A percentile compares a stretch with the other conserved stretches of the same genome.
Conservation (phyloP, 2,329 filamentous ascomycete species). For the Trichothecium sympodiale region DNA sequence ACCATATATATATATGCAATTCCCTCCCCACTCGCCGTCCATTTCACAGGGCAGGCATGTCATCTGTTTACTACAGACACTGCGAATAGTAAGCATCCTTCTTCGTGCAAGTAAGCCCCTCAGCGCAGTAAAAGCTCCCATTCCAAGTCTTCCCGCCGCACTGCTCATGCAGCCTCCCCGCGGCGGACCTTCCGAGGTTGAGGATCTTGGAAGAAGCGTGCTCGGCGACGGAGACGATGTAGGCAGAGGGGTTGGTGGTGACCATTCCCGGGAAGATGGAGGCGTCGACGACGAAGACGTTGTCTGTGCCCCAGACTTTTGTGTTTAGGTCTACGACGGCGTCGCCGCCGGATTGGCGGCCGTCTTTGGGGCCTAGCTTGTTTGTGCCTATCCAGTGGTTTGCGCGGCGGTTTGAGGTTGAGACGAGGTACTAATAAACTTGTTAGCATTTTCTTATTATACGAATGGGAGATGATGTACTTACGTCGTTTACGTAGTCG, state of each 20-base stretch:
- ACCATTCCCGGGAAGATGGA: conserved; percentile 60
- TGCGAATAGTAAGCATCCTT: conserved; percentile 11
- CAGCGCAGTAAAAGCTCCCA: conserved; percentile 11
- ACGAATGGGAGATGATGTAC: conserved; percentile 7
- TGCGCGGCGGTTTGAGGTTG: conserved; percentile 26
- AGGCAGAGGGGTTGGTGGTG: conserved; percentile 56
- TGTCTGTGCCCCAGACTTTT: conserved; percentile 56
- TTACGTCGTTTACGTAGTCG: conserved; percentile 41
- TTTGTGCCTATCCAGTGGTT: conserved; percentile 48
- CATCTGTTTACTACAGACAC: conserved; percentile 5
- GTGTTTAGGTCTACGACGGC: conserved; percentile 53
- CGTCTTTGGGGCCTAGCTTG: conserved; percentile 48
- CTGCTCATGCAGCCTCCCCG: conserved; percentile 7
- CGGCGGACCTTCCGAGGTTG: conserved; percentile 5
- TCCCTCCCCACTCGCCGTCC: too few relatives aligned
- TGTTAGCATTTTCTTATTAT: conserved; percentile 16
- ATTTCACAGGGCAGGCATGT: too few relatives aligned
- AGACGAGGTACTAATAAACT: conserved; percentile 14
- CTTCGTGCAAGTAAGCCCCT: conserved; percentile 7
- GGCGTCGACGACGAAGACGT: conserved; percentile 58
- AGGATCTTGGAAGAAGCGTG: conserved; percentile 31
- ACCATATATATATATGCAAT: too few relatives aligned
- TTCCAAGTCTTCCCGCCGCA: conserved; percentile 12
- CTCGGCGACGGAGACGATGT: conserved; percentile 55
- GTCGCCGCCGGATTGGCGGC: conserved; percentile 37